Evolutionary conservation across 2,329 filamentous ascomycete species (phyloP), one percentile per base, ranked within the genome.

Genomic region (Aschersonia sp.): DNA sequence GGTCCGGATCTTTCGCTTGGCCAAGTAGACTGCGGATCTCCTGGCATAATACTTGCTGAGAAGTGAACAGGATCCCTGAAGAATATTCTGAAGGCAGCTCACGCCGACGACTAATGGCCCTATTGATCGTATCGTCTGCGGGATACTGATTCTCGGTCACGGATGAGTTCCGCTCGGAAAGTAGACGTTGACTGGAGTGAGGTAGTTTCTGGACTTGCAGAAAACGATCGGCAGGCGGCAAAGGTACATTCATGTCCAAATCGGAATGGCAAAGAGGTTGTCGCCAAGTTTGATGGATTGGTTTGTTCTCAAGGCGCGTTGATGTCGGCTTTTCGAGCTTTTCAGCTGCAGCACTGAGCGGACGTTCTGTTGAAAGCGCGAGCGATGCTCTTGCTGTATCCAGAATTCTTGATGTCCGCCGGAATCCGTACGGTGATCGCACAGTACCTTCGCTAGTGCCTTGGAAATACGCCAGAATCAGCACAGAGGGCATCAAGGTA

Each of bases 401-500:
- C 10, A 45, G 43, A 40, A 30, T 35, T 9, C 29, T 43, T 10
- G 48, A 50, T 35, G 6, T 35, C 2, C 40, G 45, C 9, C 45
- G 45, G 12, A 43, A 43, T 31, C 28, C 43, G 4, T 5, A 31
- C n/a, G n/a, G 45, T 10, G 35, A 30, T 20, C n/a, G n/a, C 6
- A 20, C 4, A 29, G 20, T 10, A 30, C 20, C 31, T 31, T 43
- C 5, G 31, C 51, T 6, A 49, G 31, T 40, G 48, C 10, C 20
- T 42, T 42, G 40, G 6, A 42, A 42, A 42, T 6, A 51, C 4
- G 50, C 42, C 2, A 55, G 43, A 30, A 55, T 54, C 48, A 59
- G 51, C 44, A 63, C 52, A 6, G 54, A 51, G 4, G 59, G 56
- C 10, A 61, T 50, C 20, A 62, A 48, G 9, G 52, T 47, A 2